Evolutionary conservation across 2,329 filamentous ascomycete species (phyloP), one percentile per base, ranked within the genome.

Genomic region (Pseudocercospora fijiensis): DNA sequence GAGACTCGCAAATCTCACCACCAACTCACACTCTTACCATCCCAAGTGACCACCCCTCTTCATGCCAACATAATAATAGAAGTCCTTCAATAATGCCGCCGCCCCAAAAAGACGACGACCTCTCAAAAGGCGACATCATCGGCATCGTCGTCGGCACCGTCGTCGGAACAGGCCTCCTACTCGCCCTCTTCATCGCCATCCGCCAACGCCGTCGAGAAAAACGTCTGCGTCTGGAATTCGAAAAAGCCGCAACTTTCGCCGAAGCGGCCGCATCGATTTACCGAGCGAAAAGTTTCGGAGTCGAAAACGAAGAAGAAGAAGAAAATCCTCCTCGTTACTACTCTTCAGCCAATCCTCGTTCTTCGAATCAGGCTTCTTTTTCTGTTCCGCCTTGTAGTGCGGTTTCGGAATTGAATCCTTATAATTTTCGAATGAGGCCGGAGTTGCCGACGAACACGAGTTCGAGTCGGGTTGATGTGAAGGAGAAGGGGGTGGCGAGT

Each of bases 371-470:
- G 4, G 11, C 18, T 2, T 24, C 24, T 13, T 16, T 53, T 10
- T 53, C 49, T 4, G 28, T 28, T 30, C 53, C 53, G 5, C 52
- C 52, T 1, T 4, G 37, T 24, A 37, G 28, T 41, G 53, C 53
- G 2, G 13, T 33, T 4, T 13, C 16, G 16, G 53, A 56, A 22
- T 30, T 56, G 2, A 56, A 56, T 26, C 53, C 53, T 20, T 56
- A 56, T n/a, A 33, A 56, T n/a, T 41, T 24, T 56, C 53, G 53
- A 33, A 56, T 41, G 53, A 22, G 53, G n/a, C 53, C 53, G 11
- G 53, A 33, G 11, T 11, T 56, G 16, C 18, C 53, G 2, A 56
- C 28, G 13, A 56, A 24, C 7, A 24, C 37, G 30, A 56, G 53
- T 41, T 22, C 28, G 30, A 7, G 28, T 56, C 8, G 53, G 41